phyloP scores from a whole-genome alignment of 768 basidiomycete genomes.

The Lactifluus rugatus region DNA sequence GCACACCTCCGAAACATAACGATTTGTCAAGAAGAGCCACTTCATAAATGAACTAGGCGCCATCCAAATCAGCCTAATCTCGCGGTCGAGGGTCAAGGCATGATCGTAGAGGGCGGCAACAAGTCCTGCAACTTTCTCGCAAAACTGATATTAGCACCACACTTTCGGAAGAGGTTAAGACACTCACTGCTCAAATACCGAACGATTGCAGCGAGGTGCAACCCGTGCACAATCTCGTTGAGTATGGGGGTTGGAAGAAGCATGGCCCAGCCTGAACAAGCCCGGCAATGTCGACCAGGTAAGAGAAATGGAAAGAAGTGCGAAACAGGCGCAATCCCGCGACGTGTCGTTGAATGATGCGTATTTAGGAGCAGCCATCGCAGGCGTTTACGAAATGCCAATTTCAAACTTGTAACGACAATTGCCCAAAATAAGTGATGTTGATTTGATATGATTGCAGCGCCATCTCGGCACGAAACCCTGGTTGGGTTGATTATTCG shows the following conservation, averaged over 20 bases:
- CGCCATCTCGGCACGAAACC: too few relatives aligned
- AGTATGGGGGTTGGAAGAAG: not conserved
- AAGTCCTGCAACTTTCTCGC: constrained; percentile 25
- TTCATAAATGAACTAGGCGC: constrained; percentile 31
- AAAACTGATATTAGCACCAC: not conserved
- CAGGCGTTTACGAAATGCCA: too few relatives aligned
- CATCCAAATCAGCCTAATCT: constrained; percentile 34
- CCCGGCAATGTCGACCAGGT: too few relatives aligned
- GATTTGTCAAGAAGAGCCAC: constrained; percentile 31
- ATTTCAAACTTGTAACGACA: too few relatives aligned
- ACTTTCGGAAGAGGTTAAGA: not conserved
- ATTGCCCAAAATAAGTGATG: too few relatives aligned
- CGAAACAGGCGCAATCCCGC: not conserved
- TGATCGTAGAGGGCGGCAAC: constrained; percentile 35
- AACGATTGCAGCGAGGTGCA: not conserved
- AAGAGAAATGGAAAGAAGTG: not conserved
- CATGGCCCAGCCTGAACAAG: not conserved
- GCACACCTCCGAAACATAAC: constrained; percentile 30
- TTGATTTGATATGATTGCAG: too few relatives aligned
- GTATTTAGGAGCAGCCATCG: too few relatives aligned
- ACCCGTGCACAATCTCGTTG: not conserved
- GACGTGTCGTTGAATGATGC: too few relatives aligned
- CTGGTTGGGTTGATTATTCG: too few relatives aligned
- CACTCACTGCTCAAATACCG: constrained; percentile 3
- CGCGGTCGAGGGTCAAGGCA: constrained; percentile 31